Base-by-base conservation (phyloP, 345 rosid species). In the Syzygium aqueum region DNA sequence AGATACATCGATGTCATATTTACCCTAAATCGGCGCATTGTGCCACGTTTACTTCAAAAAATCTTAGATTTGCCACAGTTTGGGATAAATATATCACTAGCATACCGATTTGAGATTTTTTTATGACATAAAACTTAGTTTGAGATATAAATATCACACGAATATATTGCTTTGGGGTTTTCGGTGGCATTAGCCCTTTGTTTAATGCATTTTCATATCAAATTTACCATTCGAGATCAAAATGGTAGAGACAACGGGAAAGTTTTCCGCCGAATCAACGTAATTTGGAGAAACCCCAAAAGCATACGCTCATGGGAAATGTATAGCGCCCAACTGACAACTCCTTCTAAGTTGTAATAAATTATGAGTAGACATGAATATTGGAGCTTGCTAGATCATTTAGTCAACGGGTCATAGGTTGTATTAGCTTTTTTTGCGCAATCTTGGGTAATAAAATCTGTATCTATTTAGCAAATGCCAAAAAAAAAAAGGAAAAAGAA, bases 401-500 rank as follows among this genome's bases (percentile, higher is more conserved):
- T 63, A 2, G 77, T 63, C 37, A 30, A 63, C 13, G 16, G 77
- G 22, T 65, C 10, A 7, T 7, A 21, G 40, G 77, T 65, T 30
- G 17, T 15, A 5, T 65, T 65, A 65, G 7, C 22, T 65, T 65
- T 65, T 30, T 30, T 30, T 15, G 40, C 15, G 77, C 40, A 19
- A 63, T 28, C 77, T 28, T 15, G 37, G 40, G 77, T 30, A 11
- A 65, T 65, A 28, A 15, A 30, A 65, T 21, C 0, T 65, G 30
- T 28, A 7, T 65, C 77, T 15, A 27, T 59, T 27, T 25, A 27
- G 65, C 30, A 27, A 25, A 27, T 27, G 30, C 65, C 1, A 59
- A 11, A 10, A 7, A 7, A 1, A 0, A 6, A 28, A 14, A 6
- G 14, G 0, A 27, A 61, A n/a, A n/a, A 6, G 10, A 53, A 14